A percentile compares a stretch with the other conserved stretches of the same genome.
Conservation (phyloP, 2,329 filamentous ascomycete species). For the Ambrosiella cleistominuta region DNA sequence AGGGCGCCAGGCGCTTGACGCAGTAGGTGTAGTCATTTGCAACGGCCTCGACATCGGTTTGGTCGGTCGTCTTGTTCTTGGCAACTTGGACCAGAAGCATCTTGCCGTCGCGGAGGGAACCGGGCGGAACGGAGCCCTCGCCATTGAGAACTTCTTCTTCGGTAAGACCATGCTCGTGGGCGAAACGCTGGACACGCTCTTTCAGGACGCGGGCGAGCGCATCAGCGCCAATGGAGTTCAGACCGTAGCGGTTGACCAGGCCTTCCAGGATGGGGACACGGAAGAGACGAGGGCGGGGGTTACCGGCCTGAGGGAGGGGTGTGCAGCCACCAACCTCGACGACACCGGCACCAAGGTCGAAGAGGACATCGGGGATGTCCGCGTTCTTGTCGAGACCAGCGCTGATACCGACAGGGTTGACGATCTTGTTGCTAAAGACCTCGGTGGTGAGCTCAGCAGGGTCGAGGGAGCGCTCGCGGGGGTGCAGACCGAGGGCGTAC, state of each 20-base stretch:
- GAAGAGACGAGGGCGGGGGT: constrained; percentile 76
- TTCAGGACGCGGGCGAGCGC: constrained; percentile 64
- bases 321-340: constrained; percentile 90
- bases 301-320: constrained; percentile 71
- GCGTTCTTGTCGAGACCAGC: constrained; percentile 91
- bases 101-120: constrained; percentile 59
- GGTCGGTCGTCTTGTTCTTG: constrained; percentile 89
- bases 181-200: constrained; percentile 61
- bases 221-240: constrained; percentile 84
- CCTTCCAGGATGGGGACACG: constrained; percentile 67
- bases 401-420: constrained; percentile 86
- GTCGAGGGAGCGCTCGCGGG: constrained; percentile 49
- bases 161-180: constrained; percentile 49
- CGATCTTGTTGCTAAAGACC: constrained; percentile 60
- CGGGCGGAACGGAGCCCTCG: constrained; percentile 58
- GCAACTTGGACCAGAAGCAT: constrained; percentile 82
- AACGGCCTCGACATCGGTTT: constrained; percentile 68
- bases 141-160: constrained; percentile 64
- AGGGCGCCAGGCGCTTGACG: constrained; percentile 63
- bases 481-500: constrained; percentile 58
- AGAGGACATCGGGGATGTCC: constrained; percentile 68
- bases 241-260: constrained; percentile 86
- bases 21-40: constrained; percentile 75
- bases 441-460: constrained; percentile 25
- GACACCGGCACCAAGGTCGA: constrained; percentile 67